These are phyloP conservation scores for Iris pallida DNA, from an alignment of 116 monocot genomes.

Conservation along the genomic window DNA sequence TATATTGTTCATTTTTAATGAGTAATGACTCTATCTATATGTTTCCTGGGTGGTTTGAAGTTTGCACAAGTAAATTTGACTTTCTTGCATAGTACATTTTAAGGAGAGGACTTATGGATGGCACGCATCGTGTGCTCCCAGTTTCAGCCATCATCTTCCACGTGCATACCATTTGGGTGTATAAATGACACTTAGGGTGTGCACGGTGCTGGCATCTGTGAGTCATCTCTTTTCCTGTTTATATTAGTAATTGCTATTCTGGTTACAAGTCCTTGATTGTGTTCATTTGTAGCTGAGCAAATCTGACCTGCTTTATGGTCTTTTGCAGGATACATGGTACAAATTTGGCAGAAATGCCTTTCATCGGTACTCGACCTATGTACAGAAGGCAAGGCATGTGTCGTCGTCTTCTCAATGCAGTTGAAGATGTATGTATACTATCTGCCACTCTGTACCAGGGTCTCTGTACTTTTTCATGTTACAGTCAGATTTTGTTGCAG, in stretches of 20 bases:
- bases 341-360: slow-evolving; percentile 67
- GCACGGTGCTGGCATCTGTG: background rate
- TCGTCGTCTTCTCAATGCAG: slow-evolving; percentile 43
- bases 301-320: background rate
- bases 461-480: no score
- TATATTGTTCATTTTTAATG: background rate
- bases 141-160: background rate
- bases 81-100: background rate
- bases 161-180: background rate
- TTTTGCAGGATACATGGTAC: slow-evolving; percentile 46
- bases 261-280: background rate
- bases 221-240: slow-evolving; percentile 2
- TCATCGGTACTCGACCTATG: slow-evolving; percentile 50
- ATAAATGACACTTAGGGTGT: background rate
- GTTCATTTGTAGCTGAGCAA: background rate
- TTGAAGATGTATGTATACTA: slow-evolving; percentile 40
- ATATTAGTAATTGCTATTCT: background rate
- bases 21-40: background rate
- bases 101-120: background rate
- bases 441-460: background rate
- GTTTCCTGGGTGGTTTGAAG: background rate
- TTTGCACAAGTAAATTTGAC: background rate
- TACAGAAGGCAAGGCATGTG: slow-evolving; percentile 66
- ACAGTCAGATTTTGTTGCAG: no score
- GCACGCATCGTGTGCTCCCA: background rate